Conservation (phyloP, 1,139 yeast genomes). For the Debaryomyces psychrophilus region DNA sequence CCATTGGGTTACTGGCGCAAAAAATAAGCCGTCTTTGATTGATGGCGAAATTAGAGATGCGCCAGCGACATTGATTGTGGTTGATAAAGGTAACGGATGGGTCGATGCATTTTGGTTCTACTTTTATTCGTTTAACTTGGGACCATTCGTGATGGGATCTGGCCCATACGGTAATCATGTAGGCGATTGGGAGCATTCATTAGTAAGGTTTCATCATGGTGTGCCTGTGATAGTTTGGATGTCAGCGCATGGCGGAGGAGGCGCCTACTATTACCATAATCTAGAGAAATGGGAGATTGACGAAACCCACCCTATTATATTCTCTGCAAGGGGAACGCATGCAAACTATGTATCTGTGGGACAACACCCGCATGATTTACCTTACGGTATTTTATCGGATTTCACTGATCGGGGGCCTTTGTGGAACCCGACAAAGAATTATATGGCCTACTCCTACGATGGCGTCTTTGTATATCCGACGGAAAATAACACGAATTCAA, state of each 20-base stretch:
- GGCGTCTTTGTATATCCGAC: constrained; percentile 52
- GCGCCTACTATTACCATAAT: constrained; percentile 77
- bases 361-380: constrained; percentile 93
- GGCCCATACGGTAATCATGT: constrained; percentile 98
- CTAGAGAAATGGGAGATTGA: constrained; percentile 66
- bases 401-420: constrained; percentile 93
- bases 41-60: constrained; percentile 75
- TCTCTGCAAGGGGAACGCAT: constrained; percentile 94
- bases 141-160: constrained; percentile 95
- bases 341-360: constrained; percentile 97
- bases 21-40: constrained; percentile 67
- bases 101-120: constrained; percentile 96
- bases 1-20: constrained; percentile 79
- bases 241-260: constrained; percentile 98
- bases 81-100: constrained; percentile 92
- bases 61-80: constrained; percentile 80
- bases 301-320: constrained; percentile 66
- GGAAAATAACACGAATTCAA: constrained; percentile 43
- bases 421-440: constrained; percentile 90
- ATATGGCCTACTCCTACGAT: constrained; percentile 77
- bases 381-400: constrained; percentile 86
- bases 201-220: constrained; percentile 82
- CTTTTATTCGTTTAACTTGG: constrained; percentile 90
- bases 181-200: constrained; percentile 97
- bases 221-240: constrained; percentile 92